Evolutionary conservation across 1,284 basidiomycete species (phyloP).

Genomic region (Porphyrellus sp.): DNA sequence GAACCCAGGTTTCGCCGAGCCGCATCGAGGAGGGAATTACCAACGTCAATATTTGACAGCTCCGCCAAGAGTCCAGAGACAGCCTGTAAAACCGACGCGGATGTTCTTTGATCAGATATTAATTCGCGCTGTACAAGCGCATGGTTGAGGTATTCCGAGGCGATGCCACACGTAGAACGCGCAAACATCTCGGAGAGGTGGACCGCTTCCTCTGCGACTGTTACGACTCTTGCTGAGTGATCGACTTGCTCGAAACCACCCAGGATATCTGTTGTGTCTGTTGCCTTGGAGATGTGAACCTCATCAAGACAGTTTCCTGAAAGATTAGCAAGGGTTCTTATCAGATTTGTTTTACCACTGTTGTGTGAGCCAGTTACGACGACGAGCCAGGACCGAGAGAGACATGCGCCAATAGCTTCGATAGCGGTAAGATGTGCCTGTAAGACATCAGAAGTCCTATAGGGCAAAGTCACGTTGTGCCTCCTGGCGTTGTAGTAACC

Average conservation of each 20-base stretch:
- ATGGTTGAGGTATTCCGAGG: constrained; percentile 28
- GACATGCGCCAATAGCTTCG: constrained; percentile 75
- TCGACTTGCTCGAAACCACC: constrained; percentile 96
- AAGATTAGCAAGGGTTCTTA: constrained; percentile 70
- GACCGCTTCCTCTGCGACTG: constrained; percentile 43
- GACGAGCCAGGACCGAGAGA: constrained; percentile 82
- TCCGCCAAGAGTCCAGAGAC: constrained; percentile 27
- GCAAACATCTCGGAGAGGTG: constrained; percentile 41
- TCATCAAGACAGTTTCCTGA: constrained; percentile 71
- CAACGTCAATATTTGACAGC: constrained; percentile 14
- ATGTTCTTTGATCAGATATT: constrained; percentile 21
- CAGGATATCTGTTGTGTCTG: constrained; percentile 92
- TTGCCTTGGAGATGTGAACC: constrained; percentile 81
- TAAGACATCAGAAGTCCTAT: constrained; percentile 50
- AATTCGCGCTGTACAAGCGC: constrained; percentile 21
- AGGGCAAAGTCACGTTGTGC: constrained; percentile 37
- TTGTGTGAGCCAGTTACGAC: constrained; percentile 80
- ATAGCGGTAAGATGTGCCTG: constrained; percentile 67
- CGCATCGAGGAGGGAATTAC: constrained; percentile 13
- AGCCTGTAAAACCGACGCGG: constrained; percentile 23
- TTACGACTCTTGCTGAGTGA: constrained; percentile 38
- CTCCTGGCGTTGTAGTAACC: constrained; percentile 65
- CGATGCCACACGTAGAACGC: constrained; percentile 37
- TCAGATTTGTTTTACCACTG: constrained; percentile 80
- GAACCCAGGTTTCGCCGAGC: constrained; percentile 16